These are phyloP conservation scores for Sugiyamaella xylanicola DNA, from an alignment of 1,139 yeast genomes.

Conservation along the genomic window DNA sequence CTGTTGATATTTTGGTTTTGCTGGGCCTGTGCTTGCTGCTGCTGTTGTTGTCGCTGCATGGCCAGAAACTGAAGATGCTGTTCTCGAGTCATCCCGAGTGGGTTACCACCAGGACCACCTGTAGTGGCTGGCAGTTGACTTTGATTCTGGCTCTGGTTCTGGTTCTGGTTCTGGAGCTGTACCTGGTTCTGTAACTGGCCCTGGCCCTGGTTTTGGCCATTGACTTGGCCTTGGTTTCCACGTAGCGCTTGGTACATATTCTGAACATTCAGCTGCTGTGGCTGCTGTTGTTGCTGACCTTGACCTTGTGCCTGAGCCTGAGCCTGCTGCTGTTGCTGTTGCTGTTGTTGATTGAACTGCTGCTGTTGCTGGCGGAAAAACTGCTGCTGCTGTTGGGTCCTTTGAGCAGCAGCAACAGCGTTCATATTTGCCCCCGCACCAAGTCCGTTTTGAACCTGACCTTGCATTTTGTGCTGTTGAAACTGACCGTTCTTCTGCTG, in stretches of 20 bases:
- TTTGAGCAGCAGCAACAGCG: neutral
- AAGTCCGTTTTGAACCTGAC: slow-evolving; percentile 3
- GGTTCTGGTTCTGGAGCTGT: slow-evolving; percentile 4
- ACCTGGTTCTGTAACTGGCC: slow-evolving; percentile 18
- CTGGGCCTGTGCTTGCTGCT: slow-evolving; percentile 22
- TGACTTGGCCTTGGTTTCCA: neutral
- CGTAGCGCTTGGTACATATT: slow-evolving; percentile 18
- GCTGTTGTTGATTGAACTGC: slow-evolving; percentile 4
- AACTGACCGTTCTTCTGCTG: slow-evolving; percentile 20
- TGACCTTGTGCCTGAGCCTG: slow-evolving; percentile 3
- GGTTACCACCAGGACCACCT: slow-evolving; percentile 7
- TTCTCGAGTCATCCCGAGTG: slow-evolving; percentile 30
- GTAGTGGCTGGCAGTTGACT: neutral
- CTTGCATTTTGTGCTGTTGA: slow-evolving; percentile 8
- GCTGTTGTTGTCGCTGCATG: slow-evolving; percentile 27
- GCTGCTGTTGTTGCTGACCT: slow-evolving; percentile 17
- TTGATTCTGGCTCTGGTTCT: slow-evolving; percentile 18
- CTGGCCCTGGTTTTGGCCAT: slow-evolving; percentile 18
- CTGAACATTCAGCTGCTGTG: slow-evolving; percentile 16
- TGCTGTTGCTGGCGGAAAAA: slow-evolving; percentile 12
- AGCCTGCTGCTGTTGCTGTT: slow-evolving; percentile 4
- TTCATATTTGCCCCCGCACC: slow-evolving; percentile 1
- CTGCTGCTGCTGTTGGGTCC: slow-evolving; percentile 18
- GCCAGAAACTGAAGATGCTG: slow-evolving; percentile 30
- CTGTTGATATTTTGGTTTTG: slow-evolving; percentile 10